phyloP scores from a whole-genome alignment of 1,284 basidiomycete species.

The Heterobasidion parviporum region DNA sequence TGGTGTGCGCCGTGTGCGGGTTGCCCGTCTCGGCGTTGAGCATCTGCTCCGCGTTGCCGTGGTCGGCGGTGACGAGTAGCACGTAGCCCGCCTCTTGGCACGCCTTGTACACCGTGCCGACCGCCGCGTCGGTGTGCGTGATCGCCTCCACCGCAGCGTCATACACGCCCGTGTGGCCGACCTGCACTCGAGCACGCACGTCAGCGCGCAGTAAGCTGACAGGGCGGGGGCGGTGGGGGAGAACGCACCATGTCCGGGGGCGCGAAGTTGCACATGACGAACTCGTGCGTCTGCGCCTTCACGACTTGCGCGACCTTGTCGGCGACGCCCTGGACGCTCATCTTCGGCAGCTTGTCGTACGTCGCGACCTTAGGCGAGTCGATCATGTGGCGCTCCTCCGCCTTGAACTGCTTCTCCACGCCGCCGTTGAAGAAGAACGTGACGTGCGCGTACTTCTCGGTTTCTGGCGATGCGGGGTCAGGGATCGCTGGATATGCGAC shows the following conservation, averaged over 20 bases:
- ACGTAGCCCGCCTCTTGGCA: constrained; percentile 81
- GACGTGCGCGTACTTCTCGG: constrained; percentile 92
- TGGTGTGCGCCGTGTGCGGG: constrained; percentile 82
- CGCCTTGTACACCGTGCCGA: constrained; percentile 78
- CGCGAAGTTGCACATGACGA: constrained; percentile 94
- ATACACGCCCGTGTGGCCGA: constrained; percentile 85
- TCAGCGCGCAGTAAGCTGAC: background rate
- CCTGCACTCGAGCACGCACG: constrained; percentile 28
- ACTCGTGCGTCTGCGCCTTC: constrained; percentile 61
- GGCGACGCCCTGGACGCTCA: constrained; percentile 81
- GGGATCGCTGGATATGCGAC: background rate
- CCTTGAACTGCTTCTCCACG: constrained; percentile 81
- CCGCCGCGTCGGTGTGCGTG: constrained; percentile 75
- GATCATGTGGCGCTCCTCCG: constrained; percentile 83
- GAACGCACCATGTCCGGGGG: constrained; percentile 82
- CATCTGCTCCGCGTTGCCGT: constrained; percentile 93
- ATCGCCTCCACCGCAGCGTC: constrained; percentile 86
- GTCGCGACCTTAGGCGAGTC: constrained; percentile 85
- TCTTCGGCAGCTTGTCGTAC: constrained; percentile 82
- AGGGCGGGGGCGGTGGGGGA: too few species aligned
- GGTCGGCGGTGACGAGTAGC: constrained; percentile 83
- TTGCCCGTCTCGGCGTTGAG: constrained; percentile 73
- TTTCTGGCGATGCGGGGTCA: constrained; percentile 40
- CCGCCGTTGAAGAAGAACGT: constrained; percentile 97
- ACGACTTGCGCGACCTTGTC: constrained; percentile 87